Evolutionary conservation across 768 basidiomycete genomes (phyloP), one percentile per base, ranked within the genome.

Genomic region (Cystobasidium ongulense): DNA sequence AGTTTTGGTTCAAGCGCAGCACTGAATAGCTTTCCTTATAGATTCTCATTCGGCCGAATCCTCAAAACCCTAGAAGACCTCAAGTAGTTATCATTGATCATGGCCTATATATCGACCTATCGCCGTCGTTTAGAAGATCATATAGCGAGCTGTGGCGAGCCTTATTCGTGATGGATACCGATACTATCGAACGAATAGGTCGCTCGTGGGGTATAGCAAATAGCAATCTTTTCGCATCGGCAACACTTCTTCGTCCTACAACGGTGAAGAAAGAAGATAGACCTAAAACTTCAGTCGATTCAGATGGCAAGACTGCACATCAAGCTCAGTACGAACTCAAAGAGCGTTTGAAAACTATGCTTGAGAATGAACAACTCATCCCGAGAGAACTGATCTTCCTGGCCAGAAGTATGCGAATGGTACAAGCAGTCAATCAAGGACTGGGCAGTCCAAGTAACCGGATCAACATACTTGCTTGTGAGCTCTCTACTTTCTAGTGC

Each of bases 371-470:
- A 70, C 70, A 77, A 66, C 36, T 77, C 23, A 77, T 79, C 23
- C 78, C 78, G 18, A 85, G 84, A 83, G 67, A 68, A 74, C 77
- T 76, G 17, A 80, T 82, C 75, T 80, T 81, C 63, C 70, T 80
- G 38, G 78, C 81, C 0, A 75, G 83, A 18, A 80, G 81, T 76
- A 81, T 83, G 73, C 76, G 82, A 54, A 83, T 83, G 82, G 80
- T 83, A 72, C 81, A 80, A 88, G 85, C 88, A 21, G 91, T 91
- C 80, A 92, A 92, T 77, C 90, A 92, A 80, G 82, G 85, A 1
- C 86, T 94, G 41, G 89, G 90, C 17, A 90, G 90, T 1, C 92
- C 92, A 0, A 89, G 92, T 0, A 93, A 94, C 79, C 86, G 92
- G 23, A 88, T 96, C 82, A 92, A 91, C 80, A 89, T 94, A 67